Base-by-base conservation (phyloP, 1,139 yeast genomes). In the Hyphopichia buzzinii region DNA sequence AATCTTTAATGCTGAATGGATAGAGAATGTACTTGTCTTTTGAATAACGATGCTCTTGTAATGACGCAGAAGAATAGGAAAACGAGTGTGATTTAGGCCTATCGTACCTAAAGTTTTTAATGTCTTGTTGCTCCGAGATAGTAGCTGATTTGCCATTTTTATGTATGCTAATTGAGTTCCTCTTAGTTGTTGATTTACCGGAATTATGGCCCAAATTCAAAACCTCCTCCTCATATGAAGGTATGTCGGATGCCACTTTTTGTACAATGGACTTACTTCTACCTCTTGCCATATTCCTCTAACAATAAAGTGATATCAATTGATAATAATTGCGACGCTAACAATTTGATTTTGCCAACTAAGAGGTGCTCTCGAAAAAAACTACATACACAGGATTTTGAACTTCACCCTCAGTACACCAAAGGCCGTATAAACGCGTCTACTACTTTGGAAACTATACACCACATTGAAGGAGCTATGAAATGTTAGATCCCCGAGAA, bases 231-330 rank as follows among this genome's bases (percentile, higher is more conserved):
- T 47, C 45, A 36, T 52, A 54, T 5, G 54, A 40, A 4, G 71
- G 72, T 13, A 62, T 59, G 29, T 67, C 72, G 39, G 59, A 55
- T 4, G 76, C 74, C 27, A 70, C 65, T 36, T 54, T 52, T 39
- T 66, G 65, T 2, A 78, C 82, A 40, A 77, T 69, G 4, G 84
- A 77, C 40, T 71, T 68, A 36, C 79, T 68, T 52, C 84, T 57
- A 16, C 49, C 52, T 40, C 75, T 52, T 31, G 65, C 48, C 72
- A 64, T 65, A 28, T 41, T 46, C n/a, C n/a, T n/a, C n/a, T n/a
- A n/a, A n/a, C n/a, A n/a, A n/a, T n/a, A n/a, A n/a, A n/a, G n/a
- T n/a, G n/a, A n/a, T n/a, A n/a, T n/a, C n/a, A n/a, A n/a, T n/a
- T n/a, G n/a, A n/a, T n/a, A n/a, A n/a, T n/a, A n/a, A n/a, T n/a